Evolutionary conservation across 2,329 filamentous ascomycete species (phyloP), one percentile per base, ranked within the genome.

Genomic region (Talaromyces funiculosus): DNA sequence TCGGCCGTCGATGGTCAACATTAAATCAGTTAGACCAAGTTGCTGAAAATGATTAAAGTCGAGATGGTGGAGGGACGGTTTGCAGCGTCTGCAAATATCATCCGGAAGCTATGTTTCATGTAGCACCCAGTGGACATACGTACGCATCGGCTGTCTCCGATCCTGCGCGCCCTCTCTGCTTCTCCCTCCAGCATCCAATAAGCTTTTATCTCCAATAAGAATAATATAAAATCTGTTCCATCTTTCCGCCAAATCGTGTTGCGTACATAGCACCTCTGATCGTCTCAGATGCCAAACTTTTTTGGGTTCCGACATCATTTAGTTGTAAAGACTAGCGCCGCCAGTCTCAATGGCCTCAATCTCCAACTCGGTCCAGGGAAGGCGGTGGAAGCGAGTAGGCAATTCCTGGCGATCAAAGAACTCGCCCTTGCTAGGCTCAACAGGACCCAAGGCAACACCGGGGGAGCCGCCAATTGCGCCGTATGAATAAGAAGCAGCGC

Each of bases 281-380:
- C 29, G n/a, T 51, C 47, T 14, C 5, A 51, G 29, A 29, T 22
- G 29, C 29, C 29, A 6, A 22, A 51, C 14, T 49, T 51, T 51
- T 51, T 3, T 14, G 8, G 20, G 4, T 20, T 12, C 29, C 22
- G 47, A 26, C 29, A 35, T 33, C n/a, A 14, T 29, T 73, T 75
- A 85, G 64, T 77, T 80, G 67, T 80, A 82, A 66, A 86, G 69
- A 70, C 84, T 88, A 35, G 93, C 94, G 61, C 94, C 94, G 59
- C 92, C 94, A 60, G 90, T 94, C 84, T 97, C 92, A 71, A 99
- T 84, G 22, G 92, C 92, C 76, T 97, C 94, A 63, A 99, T 99
- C 84, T 99, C 94, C 45, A 87, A 86, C 67, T 87, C 77, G 38
- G 84, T 87, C 78, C 92, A 89, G 12, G 86, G 83, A 53, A 84